Evolutionary conservation across 1,284 basidiomycete genomes (phyloP).

Genomic region (Fomitiporia mediterranea): DNA sequence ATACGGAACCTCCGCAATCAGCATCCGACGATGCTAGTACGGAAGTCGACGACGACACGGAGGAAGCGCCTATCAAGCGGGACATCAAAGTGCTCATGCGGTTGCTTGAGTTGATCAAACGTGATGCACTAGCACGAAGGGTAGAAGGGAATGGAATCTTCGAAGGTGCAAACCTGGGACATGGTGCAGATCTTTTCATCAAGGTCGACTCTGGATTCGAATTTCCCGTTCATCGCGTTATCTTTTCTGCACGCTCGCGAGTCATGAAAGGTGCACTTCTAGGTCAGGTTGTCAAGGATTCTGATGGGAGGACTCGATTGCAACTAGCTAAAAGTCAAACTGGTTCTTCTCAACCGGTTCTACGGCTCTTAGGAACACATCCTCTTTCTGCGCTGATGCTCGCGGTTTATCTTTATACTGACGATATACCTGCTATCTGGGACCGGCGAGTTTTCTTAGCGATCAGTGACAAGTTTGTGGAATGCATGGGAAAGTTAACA

Average conservation of each 20-base stretch:
- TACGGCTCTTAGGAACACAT: constrained; percentile 49
- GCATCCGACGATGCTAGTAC: background rate
- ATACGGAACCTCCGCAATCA: background rate
- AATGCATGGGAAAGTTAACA: constrained; percentile 27
- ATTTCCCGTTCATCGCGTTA: constrained; percentile 62
- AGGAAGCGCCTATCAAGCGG: constrained; percentile 41
- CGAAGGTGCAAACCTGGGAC: constrained; percentile 17
- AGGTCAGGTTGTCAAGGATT: constrained; percentile 24
- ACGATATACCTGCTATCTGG: constrained; percentile 81
- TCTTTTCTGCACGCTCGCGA: constrained; percentile 61
- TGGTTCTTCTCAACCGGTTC: constrained; percentile 23
- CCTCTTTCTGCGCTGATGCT: constrained; percentile 73
- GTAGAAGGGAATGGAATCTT: constrained; percentile 26
- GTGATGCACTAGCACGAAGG: constrained; percentile 24
- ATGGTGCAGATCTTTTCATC: constrained; percentile 65
- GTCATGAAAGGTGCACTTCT: constrained; percentile 44
- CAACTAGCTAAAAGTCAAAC: constrained; percentile 20
- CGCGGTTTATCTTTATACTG: constrained; percentile 85
- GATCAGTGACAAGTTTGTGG: constrained; percentile 40
- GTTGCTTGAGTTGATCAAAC: constrained; percentile 38
- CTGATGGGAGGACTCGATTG: background rate
- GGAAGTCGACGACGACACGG: constrained; percentile 34
- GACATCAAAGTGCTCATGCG: constrained; percentile 46
- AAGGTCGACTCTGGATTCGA: constrained; percentile 32
- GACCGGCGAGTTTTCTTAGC: constrained; percentile 65